Percentiles rank a stretch among this genome's conserved stretches.
These are phyloP conservation scores for Fusarium coicis DNA, from an alignment of 2,329 filamentous ascomycete genomes.

Conservation along the genomic window DNA sequence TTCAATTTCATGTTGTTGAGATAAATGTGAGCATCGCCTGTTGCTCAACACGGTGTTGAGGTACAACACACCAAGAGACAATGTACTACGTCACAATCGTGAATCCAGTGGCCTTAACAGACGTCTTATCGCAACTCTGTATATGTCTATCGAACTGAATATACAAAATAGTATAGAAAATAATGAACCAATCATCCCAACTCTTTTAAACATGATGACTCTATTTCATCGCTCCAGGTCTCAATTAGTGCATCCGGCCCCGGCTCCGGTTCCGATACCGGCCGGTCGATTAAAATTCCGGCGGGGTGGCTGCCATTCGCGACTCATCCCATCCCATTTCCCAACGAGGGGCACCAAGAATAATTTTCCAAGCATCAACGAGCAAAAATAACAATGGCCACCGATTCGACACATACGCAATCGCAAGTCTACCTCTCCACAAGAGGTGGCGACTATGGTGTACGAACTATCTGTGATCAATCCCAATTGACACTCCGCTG, in stretches of 20 bases:
- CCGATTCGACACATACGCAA: constrained; percentile 37
- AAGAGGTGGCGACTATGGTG: constrained; percentile 44
- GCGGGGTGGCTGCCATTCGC: constrained; percentile 25
- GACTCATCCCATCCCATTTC: constrained; percentile 16
- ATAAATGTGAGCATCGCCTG: too few relatives aligned
- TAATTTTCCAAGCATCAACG: constrained; percentile 33
- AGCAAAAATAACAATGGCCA: constrained; percentile 34
- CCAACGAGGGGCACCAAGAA: constrained; percentile 31
- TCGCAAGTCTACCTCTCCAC: constrained; percentile 45
- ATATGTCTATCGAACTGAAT: background rate
- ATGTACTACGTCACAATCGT: fast-evolving
- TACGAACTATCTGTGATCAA: background rate
- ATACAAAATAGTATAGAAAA: fast-evolving
- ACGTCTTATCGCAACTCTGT: background rate
- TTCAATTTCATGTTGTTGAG: too few relatives aligned
- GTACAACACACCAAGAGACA: fast-evolving
- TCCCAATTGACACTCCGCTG: background rate
- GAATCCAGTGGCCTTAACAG: fast-evolving
- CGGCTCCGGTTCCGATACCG: constrained; percentile 20
- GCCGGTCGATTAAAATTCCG: constrained; percentile 36
- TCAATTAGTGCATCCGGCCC: too few relatives aligned
- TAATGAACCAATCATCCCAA: background rate
- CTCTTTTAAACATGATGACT: background rate
- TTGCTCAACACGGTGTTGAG: background rate
- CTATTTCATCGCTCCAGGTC: background rate